A percentile compares a stretch with the other conserved stretches of the same genome.
phyloP scores from a whole-genome alignment of 768 basidiomycete genomes.

The Pulveroboletus sp. region DNA sequence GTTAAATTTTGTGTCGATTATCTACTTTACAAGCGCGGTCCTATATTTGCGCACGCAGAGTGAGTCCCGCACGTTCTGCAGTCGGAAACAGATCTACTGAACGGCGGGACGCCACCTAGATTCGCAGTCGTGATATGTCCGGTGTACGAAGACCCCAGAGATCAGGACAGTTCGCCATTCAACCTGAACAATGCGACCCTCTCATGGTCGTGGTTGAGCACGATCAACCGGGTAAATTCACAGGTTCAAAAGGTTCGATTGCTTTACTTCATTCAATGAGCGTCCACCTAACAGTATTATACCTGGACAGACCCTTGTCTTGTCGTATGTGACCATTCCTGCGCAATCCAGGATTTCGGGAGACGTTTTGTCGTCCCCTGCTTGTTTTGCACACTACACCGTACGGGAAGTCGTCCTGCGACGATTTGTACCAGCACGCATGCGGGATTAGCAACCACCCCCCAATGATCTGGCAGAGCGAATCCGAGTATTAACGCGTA shows the following conservation, averaged over 20 bases:
- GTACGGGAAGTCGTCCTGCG: conserved; percentile 82
- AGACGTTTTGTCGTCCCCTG: conserved; percentile 62
- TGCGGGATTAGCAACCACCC: conserved; percentile 63
- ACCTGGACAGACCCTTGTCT: conserved; percentile 70
- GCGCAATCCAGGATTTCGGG: conserved; percentile 55
- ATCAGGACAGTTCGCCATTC: conserved; percentile 63
- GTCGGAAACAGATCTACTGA: neutral
- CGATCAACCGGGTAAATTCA: conserved; percentile 93
- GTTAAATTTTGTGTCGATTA: conserved; percentile 98
- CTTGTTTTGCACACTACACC: conserved; percentile 72
- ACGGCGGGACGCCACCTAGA: conserved; percentile 37
- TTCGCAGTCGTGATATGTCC: conserved; percentile 92
- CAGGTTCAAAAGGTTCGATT: conserved; percentile 93
- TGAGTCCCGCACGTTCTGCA: conserved; percentile 39
- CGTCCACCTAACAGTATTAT: conserved; percentile 1
- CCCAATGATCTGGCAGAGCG: too few species aligned
- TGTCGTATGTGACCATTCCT: conserved; percentile 93
- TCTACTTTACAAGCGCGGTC: conserved; percentile 90
- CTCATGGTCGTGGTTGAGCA: conserved; percentile 95
- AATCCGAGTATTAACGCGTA: too few species aligned
- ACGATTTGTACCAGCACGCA: conserved; percentile 87
- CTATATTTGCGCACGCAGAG: conserved; percentile 96
- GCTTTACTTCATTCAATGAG: neutral
- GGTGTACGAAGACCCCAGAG: conserved; percentile 80
- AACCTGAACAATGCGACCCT: conserved; percentile 64